Base-by-base conservation (phyloP, 176 grass and related monocot species). In the Ampelocalamus luodianensis region DNA sequence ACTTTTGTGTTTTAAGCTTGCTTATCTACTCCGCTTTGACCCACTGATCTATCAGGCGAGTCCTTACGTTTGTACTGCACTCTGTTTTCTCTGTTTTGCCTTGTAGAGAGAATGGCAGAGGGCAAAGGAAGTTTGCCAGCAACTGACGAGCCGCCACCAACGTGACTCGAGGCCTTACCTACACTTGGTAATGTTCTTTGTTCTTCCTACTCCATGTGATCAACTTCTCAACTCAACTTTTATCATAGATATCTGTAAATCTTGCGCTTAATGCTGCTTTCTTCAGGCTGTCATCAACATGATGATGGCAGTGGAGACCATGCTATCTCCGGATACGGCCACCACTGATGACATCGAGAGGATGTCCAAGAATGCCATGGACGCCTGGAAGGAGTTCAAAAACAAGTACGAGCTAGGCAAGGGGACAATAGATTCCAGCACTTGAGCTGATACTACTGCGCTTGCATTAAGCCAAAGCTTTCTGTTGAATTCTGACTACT, bases 231-330 rank as follows among this genome's bases (percentile, higher is more conserved):
- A 29, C 17, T 54, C 3, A 72, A 0, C 14, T 4, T 61, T 43
- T 63, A 1, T 16, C 1, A 1, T 10, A n/a, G 0, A 22, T 22
- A 67, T 32, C 76, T 72, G 66, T 49, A 12, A 38, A 62, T 58
- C 0, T 82, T 38, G 6, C 22, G 23, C 13, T 27, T 10, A 3
- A 26, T 42, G 22, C 26, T 38, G 46, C 71, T 70, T 75, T 82
- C 18, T 66, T 3, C 79, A 95, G 91, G 86, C 86, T 83, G 76
- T 87, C 45, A 87, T 93, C 75, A 85, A 95, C 64, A 91, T 87
- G 83, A 87, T 95, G 91, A 84, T 93, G 67, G 80, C 79, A 49
- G 85, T 91, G 86, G 88, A 95, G 64, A 62, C 65, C 9, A 92
- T 92, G 90, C 5, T 88, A 22, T 74, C 79, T 10, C 79, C 75